Percentiles rank a stretch among this genome's conserved stretches.
phyloP scores from a whole-genome alignment of 441 rosid genomes.

The Macaranga tanarius region DNA sequence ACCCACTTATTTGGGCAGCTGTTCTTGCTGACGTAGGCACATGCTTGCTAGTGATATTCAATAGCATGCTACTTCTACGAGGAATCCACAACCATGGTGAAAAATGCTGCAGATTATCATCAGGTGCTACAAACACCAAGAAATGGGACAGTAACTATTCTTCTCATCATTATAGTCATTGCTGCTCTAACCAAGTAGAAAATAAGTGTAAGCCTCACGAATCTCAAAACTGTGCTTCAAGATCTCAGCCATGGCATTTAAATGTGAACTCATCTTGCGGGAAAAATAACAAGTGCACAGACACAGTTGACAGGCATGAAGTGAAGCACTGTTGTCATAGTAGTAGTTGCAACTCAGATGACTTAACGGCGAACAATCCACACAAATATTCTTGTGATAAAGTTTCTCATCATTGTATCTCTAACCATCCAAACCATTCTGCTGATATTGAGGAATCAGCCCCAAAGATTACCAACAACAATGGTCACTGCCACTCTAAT shows the following conservation, averaged over 20 bases:
- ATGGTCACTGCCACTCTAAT: constrained; percentile 30
- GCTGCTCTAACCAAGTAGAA: constrained; percentile 21
- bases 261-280: constrained; percentile 4
- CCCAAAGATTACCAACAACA: background rate
- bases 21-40: constrained; percentile 84
- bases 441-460: background rate
- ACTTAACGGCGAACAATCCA: constrained; percentile 18
- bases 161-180: constrained; percentile 21
- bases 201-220: constrained; percentile 9
- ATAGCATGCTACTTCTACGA: constrained; percentile 69
- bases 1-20: constrained; percentile 91
- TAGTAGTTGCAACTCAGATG: constrained; percentile 15
- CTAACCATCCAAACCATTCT: constrained; percentile 13
- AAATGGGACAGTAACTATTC: constrained; percentile 21
- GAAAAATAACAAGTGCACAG: constrained; percentile 14
- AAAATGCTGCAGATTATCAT: constrained; percentile 35
- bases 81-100: constrained; percentile 27
- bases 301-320: background rate
- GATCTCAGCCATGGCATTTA: background rate
- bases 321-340: constrained; percentile 21
- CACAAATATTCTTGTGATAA: constrained; percentile 15
- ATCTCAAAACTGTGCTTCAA: constrained; percentile 23
- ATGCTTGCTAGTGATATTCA: constrained; percentile 74
- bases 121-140: constrained; percentile 6
- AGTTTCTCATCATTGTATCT: background rate